phyloP scores from a whole-genome alignment of 257 asterid species.

The Solanum phureja region DNA sequence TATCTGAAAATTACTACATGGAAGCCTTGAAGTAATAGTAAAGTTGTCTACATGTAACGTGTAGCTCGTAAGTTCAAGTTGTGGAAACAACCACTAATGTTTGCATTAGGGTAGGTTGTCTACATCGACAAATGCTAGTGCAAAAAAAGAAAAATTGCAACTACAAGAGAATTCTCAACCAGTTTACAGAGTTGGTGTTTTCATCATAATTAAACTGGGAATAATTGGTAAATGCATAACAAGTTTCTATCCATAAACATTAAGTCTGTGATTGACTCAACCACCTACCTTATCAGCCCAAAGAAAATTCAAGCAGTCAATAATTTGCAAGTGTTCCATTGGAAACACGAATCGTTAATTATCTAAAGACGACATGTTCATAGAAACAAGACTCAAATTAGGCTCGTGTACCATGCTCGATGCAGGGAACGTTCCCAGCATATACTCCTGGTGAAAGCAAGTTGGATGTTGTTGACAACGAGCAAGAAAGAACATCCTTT shows the following conservation, averaged over 20 bases:
- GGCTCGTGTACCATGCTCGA: neutral
- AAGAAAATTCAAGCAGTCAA: neutral
- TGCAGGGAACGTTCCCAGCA: neutral
- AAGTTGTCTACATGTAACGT: rapidly evolving
- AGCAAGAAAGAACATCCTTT: neutral
- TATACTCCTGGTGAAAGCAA: neutral
- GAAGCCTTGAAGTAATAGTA: neutral
- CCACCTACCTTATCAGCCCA: neutral
- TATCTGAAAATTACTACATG: neutral
- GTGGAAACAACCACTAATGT: neutral
- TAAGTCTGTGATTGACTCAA: neutral
- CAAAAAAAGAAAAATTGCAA: neutral
- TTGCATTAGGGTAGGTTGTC: neutral
- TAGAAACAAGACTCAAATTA: neutral
- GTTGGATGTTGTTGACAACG: neutral
- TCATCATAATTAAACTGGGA: neutral
- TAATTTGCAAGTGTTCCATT: neutral
- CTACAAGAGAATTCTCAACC: neutral
- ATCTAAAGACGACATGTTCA: neutral
- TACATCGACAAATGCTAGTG: neutral
- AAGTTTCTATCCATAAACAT: neutral
- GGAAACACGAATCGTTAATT: neutral
- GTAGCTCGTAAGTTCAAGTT: neutral
- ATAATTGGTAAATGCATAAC: neutral
- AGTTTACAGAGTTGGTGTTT: neutral